Evolutionary conservation across 2,329 filamentous ascomycete genomes (phyloP), one percentile per base, ranked within the genome.

Genomic region (Neofusicoccum umdonicola): DNA sequence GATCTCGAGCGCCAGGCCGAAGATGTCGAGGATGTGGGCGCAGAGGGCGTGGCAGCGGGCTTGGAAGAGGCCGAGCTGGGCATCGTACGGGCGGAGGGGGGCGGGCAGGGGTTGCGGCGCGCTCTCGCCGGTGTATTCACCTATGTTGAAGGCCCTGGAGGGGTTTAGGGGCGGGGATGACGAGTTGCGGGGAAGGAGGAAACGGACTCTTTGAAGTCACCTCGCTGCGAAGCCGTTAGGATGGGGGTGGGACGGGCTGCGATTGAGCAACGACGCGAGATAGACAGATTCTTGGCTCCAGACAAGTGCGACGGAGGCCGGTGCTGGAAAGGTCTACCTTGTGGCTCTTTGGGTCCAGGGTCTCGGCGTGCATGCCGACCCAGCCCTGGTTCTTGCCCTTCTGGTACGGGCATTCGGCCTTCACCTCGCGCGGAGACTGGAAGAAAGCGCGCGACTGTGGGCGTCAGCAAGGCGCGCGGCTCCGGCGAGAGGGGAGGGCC

Each of bases 111-210:
- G 89, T 75, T 98, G 94, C 67, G 90, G 87, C 13, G 90, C 85
- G 77, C 88, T 87, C 69, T 87, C 84, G 67, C 87, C 70, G 27
- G 13, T 74, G 74, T 95, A 96, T 70, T 92, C 87, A 68, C 90
- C 92, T 73, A 98, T 90, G 80, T 98, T 99, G 83, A 98, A 94
- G 42, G 90, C 92, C 81, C 93, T 95, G 69, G 65, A n/a, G 37
- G 15, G 4, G 19, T 42, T 66, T 57, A 66, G 51, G 57, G 19
- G 31, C n/a, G 19, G 45, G 34, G 51, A 65, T 50, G 34, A 12
- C 52, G 41, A 17, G 5, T 5, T 7, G n/a, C 15, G 15, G 11
- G 9, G 8, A 19, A 41, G 52, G 34, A 37, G 35, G 42, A 54
- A 12, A 71, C 80, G 71, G 78, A 93, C 91, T 97, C 92, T 83